These are phyloP conservation scores for Fraxinus pennsylvanica DNA, from an alignment of 257 asterid species.

Conservation along the genomic window DNA sequence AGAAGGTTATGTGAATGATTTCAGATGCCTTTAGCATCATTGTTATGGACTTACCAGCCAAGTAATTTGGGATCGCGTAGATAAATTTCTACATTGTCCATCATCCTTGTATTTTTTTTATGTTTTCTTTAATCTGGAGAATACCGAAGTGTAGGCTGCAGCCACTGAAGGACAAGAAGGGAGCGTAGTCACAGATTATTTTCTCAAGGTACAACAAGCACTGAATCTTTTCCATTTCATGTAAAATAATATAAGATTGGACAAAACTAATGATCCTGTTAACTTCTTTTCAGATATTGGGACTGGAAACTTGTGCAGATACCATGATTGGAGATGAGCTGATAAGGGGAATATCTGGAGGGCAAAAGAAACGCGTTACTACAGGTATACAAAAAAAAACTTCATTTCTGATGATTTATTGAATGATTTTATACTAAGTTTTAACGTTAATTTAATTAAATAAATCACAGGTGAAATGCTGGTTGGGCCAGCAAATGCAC, in stretches of 20 bases:
- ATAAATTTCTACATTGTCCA: neutral
- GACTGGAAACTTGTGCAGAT: constrained; percentile 3
- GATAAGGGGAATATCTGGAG: constrained; percentile 18
- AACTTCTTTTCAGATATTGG: constrained; percentile 9
- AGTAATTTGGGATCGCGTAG: neutral
- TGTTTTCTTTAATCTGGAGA: neutral
- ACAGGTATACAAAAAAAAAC: neutral
- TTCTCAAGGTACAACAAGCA: constrained; percentile 47
- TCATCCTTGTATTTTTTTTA: neutral
- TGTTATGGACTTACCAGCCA: neutral
- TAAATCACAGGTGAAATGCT: constrained; percentile 10
- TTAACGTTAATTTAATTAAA: neutral
- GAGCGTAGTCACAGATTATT: constrained; percentile 59
- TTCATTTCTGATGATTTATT: constrained; percentile 1
- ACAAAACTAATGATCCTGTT: neutral
- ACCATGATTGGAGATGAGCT: neutral
- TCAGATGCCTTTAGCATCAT: neutral
- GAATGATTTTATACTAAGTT: neutral
- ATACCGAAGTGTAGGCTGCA: constrained; percentile 48
- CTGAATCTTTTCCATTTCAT: neutral
- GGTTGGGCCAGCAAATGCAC: constrained; percentile 20
- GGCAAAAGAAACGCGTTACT: constrained; percentile 10
- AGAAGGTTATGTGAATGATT: neutral
- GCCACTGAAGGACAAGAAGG: constrained; percentile 70
- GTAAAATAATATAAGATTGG: neutral